Base-by-base conservation (phyloP, 1,284 basidiomycete genomes). In the Fereydounia khargensis region DNA sequence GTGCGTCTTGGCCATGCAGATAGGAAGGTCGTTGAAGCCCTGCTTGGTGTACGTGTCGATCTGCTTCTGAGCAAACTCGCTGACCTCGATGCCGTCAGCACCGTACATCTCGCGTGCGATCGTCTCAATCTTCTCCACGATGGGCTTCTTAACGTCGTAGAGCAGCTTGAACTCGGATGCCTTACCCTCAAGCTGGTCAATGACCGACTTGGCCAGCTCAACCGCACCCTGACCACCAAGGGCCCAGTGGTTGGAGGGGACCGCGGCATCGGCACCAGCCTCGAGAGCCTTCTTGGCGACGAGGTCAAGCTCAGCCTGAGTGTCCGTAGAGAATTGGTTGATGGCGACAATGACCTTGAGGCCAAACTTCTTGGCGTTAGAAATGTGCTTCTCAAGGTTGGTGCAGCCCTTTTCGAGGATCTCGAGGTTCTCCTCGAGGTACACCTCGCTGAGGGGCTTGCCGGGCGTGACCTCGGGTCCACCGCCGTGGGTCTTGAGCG, bases 401-500 rank as follows among this genome's bases (percentile, higher is more conserved):
- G 87, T 86, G 79, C 89, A 94, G 33, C 94, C 94, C 76, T 89
- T 87, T 76, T 86, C 85, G 46, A 98, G 84, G 14, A 87, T 89
- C 55, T 87, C 87, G 42, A 97, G 81, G 76, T 97, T 87, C 80
- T 98, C 94, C 76, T 89, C 86, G 54, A 88, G 87, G 78, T 98
- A 98, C 33, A 91, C 91, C 36, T 91, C 89, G 65, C 88, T 86
- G 28, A 98, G 82, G 19, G 92, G 85, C 79, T 96, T 97, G 48
- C 94, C 95, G 22, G 95, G 94, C 3, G 89, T 88, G 31, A 98
- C 95, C 39, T 96, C 91, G 2, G 94, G 95, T 62, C 90, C 95
- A 51, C 94, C 94, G 42, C 94, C 94, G 77, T 98, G 94, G 89
- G 97, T 98, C 84, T 98, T 98, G 61, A 98, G 81, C 17, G 94